Percentiles rank a stretch among this genome's conserved stretches.
These are phyloP conservation scores for Crotalaria pallida DNA, from an alignment of 306 rosid genomes.

Conservation along the genomic window DNA sequence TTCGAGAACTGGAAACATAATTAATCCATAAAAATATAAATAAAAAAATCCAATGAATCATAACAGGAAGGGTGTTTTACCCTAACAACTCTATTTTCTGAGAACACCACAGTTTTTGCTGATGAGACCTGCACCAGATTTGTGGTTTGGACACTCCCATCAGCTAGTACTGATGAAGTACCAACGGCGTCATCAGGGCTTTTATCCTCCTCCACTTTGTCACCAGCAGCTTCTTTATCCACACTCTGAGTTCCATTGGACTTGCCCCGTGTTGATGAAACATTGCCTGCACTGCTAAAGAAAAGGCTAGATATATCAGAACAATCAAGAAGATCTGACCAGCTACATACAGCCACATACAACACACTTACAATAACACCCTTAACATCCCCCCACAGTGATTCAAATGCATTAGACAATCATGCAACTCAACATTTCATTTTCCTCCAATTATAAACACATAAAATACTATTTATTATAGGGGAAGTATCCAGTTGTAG, in stretches of 20 bases:
- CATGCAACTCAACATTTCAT: background rate
- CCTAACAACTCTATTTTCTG: slow-evolving; percentile 56
- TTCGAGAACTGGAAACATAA: no score
- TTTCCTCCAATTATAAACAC: background rate
- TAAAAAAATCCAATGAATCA: no score
- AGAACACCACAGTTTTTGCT: slow-evolving; percentile 29
- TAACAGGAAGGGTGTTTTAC: slow-evolving; percentile 34
- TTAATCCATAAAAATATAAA: no score
- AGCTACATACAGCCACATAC: background rate
- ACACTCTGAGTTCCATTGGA: slow-evolving; percentile 25
- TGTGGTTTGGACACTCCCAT: slow-evolving; percentile 27
- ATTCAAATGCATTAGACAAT: background rate
- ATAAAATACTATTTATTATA: background rate
- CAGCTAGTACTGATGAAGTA: slow-evolving; percentile 32
- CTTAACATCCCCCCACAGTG: background rate
- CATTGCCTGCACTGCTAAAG: slow-evolving; percentile 48
- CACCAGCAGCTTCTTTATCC: slow-evolving; percentile 37
- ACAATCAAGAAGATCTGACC: slow-evolving; percentile 1
- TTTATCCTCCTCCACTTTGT: slow-evolving; percentile 26
- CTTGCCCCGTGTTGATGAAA: slow-evolving; percentile 21
- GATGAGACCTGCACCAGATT: slow-evolving; percentile 36
- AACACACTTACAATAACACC: background rate
- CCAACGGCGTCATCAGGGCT: slow-evolving; percentile 30
- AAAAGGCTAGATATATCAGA: slow-evolving; percentile 11
- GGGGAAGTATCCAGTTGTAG: background rate